phyloP scores from a whole-genome alignment of 495 filamentous ascomycete genomes.

The Xylaria acuta region DNA sequence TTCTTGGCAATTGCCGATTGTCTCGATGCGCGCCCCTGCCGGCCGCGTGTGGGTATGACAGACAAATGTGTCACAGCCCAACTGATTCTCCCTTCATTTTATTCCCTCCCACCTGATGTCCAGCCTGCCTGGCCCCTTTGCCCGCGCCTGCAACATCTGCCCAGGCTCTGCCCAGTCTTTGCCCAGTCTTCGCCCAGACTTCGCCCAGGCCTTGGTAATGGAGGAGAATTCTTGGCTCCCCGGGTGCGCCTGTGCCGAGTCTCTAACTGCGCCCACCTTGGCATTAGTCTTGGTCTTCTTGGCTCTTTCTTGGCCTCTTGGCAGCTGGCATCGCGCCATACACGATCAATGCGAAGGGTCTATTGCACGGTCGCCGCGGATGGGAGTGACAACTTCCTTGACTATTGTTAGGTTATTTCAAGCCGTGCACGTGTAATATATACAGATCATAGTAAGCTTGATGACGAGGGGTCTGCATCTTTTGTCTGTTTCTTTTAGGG shows the following conservation, averaged over 20 bases:
- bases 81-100: neutral
- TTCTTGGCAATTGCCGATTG: conserved; percentile 38
- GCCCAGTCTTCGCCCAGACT: conserved; percentile 25
- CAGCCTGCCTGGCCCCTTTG: neutral
- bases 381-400: neutral
- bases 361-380: neutral
- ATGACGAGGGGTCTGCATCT: neutral
- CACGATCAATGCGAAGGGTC: conserved; percentile 16
- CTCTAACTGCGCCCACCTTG: conserved; percentile 40
- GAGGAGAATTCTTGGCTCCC: conserved; percentile 23
- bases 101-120: neutral
- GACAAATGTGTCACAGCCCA: conserved; percentile 16
- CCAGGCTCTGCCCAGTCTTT: too few relatives aligned
- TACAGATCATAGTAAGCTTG: conserved; percentile 3
- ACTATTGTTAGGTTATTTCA: neutral
- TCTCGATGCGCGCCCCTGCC: conserved; percentile 30
- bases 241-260: conserved; percentile 42
- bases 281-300: conserved; percentile 31
- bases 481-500: neutral
- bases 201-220: conserved; percentile 28
- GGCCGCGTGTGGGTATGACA: conserved; percentile 12
- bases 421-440: neutral
- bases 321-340: neutral
- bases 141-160: neutral
- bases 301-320: conserved; percentile 20